Conservation (phyloP, 2,329 filamentous ascomycete species). For the Alternaria sp. region DNA sequence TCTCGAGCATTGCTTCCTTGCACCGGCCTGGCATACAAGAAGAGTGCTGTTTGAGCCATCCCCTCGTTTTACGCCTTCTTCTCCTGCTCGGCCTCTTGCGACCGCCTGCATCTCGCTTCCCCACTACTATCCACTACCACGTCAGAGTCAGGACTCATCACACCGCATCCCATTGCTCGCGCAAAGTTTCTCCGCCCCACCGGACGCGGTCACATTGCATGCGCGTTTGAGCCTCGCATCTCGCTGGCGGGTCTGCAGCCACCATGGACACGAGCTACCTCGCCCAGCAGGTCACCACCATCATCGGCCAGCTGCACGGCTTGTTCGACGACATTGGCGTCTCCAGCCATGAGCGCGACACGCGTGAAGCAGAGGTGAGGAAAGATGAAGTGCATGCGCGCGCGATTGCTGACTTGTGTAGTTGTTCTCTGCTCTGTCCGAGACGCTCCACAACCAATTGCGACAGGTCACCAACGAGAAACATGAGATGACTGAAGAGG, state of each 20-base stretch:
- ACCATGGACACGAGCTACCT: constrained; percentile 89
- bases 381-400: not conserved
- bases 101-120: constrained; percentile 15
- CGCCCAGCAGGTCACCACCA: constrained; percentile 92
- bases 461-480: constrained; percentile 86
- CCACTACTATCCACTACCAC: constrained; percentile 9
- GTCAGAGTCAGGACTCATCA: not conserved
- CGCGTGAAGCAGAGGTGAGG: constrained; percentile 82
- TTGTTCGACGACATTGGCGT: constrained; percentile 98
- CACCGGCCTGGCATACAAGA: not conserved
- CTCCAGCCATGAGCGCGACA: constrained; percentile 88
- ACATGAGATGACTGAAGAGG: constrained; percentile 87
- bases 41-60: constrained; percentile 4
- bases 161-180: constrained; percentile 5
- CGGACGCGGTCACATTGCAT: constrained; percentile 35
- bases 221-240: constrained; percentile 35
- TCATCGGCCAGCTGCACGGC: constrained; percentile 89
- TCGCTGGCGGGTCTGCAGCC: constrained; percentile 44
- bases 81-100: constrained; percentile 1
- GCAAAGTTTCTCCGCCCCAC: constrained; percentile 8
- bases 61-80: constrained; percentile 12
- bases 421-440: constrained; percentile 91
- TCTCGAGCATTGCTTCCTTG: not conserved
- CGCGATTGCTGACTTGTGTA: constrained; percentile 46
- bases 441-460: constrained; percentile 89